A percentile compares a stretch with the other conserved stretches of the same genome.
These are phyloP conservation scores for Actinidia polygama DNA, from an alignment of 179 eudicot species.

Conservation along the genomic window DNA sequence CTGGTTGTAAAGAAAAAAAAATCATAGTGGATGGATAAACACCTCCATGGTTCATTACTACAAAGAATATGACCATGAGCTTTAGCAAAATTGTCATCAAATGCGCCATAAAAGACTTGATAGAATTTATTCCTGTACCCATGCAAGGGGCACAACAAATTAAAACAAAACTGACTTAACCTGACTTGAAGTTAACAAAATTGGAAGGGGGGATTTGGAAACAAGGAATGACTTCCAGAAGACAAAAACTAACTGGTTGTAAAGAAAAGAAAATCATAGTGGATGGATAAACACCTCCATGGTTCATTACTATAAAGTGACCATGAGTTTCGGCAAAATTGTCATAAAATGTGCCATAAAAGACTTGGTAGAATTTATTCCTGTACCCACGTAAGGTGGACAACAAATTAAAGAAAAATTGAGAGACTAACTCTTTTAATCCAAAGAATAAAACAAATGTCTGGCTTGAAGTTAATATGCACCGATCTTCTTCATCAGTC, in stretches of 20 bases:
- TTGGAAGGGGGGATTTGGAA: too few relatives aligned
- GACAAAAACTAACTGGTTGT: too few relatives aligned
- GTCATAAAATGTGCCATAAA: slow-evolving; percentile 83
- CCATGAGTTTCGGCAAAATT: slow-evolving; percentile 66
- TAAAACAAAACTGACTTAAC: slow-evolving; percentile 21
- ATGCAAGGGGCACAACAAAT: slow-evolving; percentile 19
- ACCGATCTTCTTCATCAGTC: slow-evolving; percentile 69
- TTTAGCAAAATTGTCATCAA: slow-evolving; percentile 76
- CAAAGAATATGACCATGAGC: too few relatives aligned
- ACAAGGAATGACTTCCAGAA: too few relatives aligned
- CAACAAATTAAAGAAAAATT: slow-evolving; percentile 23
- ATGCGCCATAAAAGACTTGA: slow-evolving; percentile 69
- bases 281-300: too few relatives aligned
- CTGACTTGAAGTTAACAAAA: too few relatives aligned
- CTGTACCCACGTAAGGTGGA: slow-evolving; percentile 35
- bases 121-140: slow-evolving; percentile 66
- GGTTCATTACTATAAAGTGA: too few relatives aligned
- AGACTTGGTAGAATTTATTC: slow-evolving; percentile 64
- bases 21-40: too few relatives aligned
- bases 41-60: too few relatives aligned
- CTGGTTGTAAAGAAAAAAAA: too few relatives aligned
- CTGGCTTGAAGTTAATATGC: slow-evolving; percentile 11
- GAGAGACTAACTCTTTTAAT: not conserved
- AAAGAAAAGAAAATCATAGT: too few relatives aligned
- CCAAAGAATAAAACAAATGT: not conserved